These are phyloP conservation scores for Silene latifolia DNA, from an alignment of 148 eudicot genomes.

Conservation along the genomic window DNA sequence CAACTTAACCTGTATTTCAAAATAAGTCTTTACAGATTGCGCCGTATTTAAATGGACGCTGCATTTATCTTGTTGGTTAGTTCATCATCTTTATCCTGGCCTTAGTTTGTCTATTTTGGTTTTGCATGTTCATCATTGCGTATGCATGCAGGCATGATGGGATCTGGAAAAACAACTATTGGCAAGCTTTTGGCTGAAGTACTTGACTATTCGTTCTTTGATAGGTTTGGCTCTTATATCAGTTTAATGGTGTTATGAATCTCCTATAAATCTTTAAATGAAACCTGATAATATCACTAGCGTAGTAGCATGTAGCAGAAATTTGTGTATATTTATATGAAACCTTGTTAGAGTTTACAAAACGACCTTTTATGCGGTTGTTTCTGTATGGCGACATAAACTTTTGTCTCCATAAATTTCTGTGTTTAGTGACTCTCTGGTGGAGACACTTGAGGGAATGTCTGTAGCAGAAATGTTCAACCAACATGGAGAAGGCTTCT, in stretches of 20 bases:
- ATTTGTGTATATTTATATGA: background rate
- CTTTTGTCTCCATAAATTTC: slow-evolving; percentile 22
- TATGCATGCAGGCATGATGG: slow-evolving; percentile 85
- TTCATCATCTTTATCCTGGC: slow-evolving; percentile 14
- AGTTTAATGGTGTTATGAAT: background rate
- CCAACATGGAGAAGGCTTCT: slow-evolving; percentile 73
- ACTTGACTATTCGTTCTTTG: slow-evolving; percentile 78
- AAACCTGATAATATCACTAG: background rate
- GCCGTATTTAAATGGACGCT: slow-evolving; percentile 58
- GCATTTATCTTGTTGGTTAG: slow-evolving; percentile 96
- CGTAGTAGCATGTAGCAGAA: background rate
- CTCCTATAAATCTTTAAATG: background rate
- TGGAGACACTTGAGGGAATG: slow-evolving; percentile 60
- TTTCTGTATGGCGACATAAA: slow-evolving; percentile 10
- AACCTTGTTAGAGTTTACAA: background rate
- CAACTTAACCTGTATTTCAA: slow-evolving; percentile 44
- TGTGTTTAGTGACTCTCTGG: slow-evolving; percentile 57
- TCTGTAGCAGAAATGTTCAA: slow-evolving; percentile 86
- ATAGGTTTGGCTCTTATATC: slow-evolving; percentile 45
- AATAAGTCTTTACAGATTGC: slow-evolving; percentile 59
- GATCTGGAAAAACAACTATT: slow-evolving; percentile 94
- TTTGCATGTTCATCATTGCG: background rate
- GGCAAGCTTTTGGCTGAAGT: slow-evolving; percentile 76
- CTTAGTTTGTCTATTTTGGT: too few species aligned
- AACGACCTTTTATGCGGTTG: background rate